phyloP scores from a whole-genome alignment of 73 alveolate genomes.

The Paramecium pentaurelia region DNA sequence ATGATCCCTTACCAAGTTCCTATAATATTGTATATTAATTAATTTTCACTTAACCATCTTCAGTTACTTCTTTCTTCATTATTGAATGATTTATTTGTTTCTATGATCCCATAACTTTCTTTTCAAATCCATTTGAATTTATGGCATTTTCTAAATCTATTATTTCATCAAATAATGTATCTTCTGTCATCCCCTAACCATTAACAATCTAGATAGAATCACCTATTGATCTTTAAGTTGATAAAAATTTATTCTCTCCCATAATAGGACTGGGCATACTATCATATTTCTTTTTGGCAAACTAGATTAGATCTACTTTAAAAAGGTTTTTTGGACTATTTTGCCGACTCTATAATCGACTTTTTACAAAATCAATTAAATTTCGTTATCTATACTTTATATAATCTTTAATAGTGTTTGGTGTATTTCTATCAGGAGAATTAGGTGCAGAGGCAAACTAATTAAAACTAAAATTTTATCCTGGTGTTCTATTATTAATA shows the following conservation, averaged over 20 bases:
- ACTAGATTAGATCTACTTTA: not conserved
- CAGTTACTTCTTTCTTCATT: not conserved
- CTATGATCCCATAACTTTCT: not conserved
- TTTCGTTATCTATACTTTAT: not conserved
- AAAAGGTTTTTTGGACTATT: not conserved
- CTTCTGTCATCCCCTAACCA: not conserved
- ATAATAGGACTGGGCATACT: not conserved
- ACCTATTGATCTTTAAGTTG: not conserved
- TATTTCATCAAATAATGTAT: constrained; percentile 1
- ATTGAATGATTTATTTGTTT: not conserved
- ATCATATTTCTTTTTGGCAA: not conserved
- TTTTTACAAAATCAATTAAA: not conserved
- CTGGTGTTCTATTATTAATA: not conserved
- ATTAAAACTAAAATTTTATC: not conserved
- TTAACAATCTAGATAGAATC: not conserved
- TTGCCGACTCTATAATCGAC: not conserved
- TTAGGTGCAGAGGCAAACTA: not conserved
- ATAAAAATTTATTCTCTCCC: not conserved
- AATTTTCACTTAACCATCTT: constrained; percentile 47
- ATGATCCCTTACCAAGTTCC: constrained; percentile 57
- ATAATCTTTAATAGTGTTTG: not conserved
- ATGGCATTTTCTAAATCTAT: not conserved
- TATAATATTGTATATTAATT: constrained; percentile 47
- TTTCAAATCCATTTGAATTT: not conserved
- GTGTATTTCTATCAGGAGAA: not conserved